These are phyloP conservation scores for Chenopodium berlandieri DNA, from an alignment of 148 eudicot genomes.

Conservation along the genomic window DNA sequence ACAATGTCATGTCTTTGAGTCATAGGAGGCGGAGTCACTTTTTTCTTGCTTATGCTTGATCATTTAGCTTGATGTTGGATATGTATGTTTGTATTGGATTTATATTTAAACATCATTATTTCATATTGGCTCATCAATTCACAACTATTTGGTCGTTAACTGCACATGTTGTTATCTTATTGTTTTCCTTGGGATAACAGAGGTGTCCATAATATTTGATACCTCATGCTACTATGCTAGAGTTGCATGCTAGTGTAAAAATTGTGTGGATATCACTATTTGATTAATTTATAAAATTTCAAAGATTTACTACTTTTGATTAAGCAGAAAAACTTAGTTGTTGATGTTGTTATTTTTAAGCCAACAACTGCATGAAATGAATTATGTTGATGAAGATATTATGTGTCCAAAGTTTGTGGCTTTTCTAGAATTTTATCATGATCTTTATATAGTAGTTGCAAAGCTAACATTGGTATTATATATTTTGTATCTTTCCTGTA, in stretches of 20 bases:
- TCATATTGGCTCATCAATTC: neutral
- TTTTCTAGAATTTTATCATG: neutral
- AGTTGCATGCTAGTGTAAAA: neutral
- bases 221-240: neutral
- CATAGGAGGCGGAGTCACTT: neutral
- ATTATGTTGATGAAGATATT: conserved; percentile 13
- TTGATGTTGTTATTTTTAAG: neutral
- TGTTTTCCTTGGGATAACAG: neutral
- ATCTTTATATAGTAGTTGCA: conserved; percentile 2
- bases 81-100: neutral
- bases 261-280: neutral
- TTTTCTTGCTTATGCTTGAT: neutral
- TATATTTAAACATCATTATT: neutral
- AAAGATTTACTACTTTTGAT: too few relatives aligned
- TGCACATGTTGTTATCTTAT: neutral
- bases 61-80: neutral
- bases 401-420: neutral
- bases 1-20: neutral
- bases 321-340: too few relatives aligned
- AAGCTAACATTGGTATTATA: conserved; percentile 15
- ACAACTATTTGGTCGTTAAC: neutral
- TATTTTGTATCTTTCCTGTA: conserved; percentile 22
- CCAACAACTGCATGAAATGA: neutral
- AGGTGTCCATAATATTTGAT: neutral
- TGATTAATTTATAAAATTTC: neutral